Evolutionary conservation across 2,329 filamentous ascomycete species (phyloP).

Genomic region (Dothidotthia symphoricarpi): DNA sequence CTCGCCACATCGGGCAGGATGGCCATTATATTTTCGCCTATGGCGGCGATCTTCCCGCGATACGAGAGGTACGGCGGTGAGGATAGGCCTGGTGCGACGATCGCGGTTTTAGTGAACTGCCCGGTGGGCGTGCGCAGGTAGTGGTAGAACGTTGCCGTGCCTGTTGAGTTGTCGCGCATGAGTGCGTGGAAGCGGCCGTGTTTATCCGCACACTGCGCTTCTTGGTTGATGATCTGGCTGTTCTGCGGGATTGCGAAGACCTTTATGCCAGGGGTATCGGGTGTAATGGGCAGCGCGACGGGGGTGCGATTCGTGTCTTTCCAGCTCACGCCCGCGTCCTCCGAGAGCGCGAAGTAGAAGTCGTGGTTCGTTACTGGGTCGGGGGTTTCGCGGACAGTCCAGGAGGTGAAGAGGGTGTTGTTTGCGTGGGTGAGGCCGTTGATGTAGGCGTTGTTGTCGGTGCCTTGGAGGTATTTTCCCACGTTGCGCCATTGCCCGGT

Average conservation of each 20-base stretch:
- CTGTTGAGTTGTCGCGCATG: conserved; percentile 46
- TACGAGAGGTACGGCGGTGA: conserved; percentile 35
- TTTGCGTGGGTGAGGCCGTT: conserved; percentile 47
- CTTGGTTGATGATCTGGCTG: conserved; percentile 52
- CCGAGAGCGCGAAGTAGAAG: conserved; percentile 52
- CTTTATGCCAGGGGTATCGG: conserved; percentile 44
- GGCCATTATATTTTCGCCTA: conserved; percentile 29
- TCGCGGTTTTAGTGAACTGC: conserved; percentile 33
- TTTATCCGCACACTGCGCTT: conserved; percentile 49
- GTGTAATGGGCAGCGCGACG: conserved; percentile 46
- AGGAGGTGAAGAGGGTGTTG: conserved; percentile 46
- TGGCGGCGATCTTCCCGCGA: conserved; percentile 32
- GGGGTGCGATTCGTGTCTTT: conserved; percentile 40
- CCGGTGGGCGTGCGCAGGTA: conserved; percentile 31
- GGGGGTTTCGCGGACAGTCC: conserved; percentile 54
- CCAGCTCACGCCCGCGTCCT: conserved; percentile 48
- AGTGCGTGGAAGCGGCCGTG: conserved; percentile 51
- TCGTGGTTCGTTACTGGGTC: conserved; percentile 51
- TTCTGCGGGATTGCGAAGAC: conserved; percentile 49
- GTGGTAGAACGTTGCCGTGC: conserved; percentile 33
- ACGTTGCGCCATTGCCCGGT: conserved; percentile 42
- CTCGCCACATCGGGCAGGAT: conserved; percentile 34
- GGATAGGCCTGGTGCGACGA: conserved; percentile 29
- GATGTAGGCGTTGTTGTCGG: conserved; percentile 53
- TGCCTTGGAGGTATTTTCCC: conserved; percentile 47